Base-by-base conservation (phyloP, 2,329 filamentous ascomycete species). In the Colletotrichum aenigma region DNA sequence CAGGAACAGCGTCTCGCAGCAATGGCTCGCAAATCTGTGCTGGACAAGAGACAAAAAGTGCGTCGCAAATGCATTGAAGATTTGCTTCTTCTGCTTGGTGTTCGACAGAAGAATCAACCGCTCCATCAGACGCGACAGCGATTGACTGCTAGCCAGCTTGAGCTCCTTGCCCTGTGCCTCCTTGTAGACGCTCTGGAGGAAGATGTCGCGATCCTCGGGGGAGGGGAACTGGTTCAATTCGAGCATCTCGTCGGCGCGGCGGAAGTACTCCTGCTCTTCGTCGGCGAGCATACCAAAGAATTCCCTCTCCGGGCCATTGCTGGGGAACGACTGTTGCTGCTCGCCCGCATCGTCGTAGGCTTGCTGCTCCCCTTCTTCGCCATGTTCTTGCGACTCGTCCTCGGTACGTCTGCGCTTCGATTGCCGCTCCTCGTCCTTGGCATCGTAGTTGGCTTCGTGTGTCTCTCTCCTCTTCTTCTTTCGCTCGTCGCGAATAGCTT, bases 11-110 rank as follows among this genome's bases (percentile, higher is more conserved):
- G 95, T 95, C 86, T 99, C 97, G 83, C 96, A 98, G 86, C 96
- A 98, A 87, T 99, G 97, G 76, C 96, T 98, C 7, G 97, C 97
- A 81, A 99, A 99, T 21, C 97, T 94, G 86, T 99, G 97, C 83
- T 97, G 96, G 67, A 98, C 93, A 32, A 99, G 90, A 80, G 96
- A 94, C 74, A 96, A 88, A 85, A 98, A 98, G 85, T 98, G 95
- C 38, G 94, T 93, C 24, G 89, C 93, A 83, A 98, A 98, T 60
- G 94, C 95, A 78, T 92, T 91, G 83, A 98, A 98, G 24, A 99
- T 86, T 64, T 90, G 90, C 88, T 98, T 98, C 84, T 98, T 93
- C 86, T 98, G 97, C 21, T 88, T 87, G 36, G 93, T 89, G 38
- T 91, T 94, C 32, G 95, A 96, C 77, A 98, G 87, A 70, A 96